Evolutionary conservation across 2,329 filamentous ascomycete species (phyloP).

Genomic region (Fusarium decemcellulare): DNA sequence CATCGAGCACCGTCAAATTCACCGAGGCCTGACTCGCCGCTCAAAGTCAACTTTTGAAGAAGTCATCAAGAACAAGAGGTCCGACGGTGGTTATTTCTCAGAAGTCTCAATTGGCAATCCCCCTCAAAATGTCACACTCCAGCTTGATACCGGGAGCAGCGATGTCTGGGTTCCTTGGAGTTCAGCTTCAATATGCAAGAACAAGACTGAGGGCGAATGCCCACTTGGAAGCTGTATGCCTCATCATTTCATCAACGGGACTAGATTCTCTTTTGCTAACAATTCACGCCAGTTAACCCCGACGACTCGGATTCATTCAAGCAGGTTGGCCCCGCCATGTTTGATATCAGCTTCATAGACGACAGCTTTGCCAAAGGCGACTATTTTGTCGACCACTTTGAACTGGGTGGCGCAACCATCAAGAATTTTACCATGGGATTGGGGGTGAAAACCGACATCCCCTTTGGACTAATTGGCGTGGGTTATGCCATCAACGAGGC

Average conservation of each 20-base stretch:
- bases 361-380: slow-evolving; percentile 69
- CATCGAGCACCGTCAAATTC: slow-evolving; percentile 56
- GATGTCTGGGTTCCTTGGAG: slow-evolving; percentile 72
- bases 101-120: slow-evolving; percentile 71
- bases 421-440: slow-evolving; percentile 72
- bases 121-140: slow-evolving; percentile 67
- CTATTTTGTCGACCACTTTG: slow-evolving; percentile 71
- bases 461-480: slow-evolving; percentile 72
- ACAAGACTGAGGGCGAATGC: slow-evolving; percentile 51
- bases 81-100: slow-evolving; percentile 68
- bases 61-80: slow-evolving; percentile 60
- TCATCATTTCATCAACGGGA: neutral
- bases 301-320: slow-evolving; percentile 62
- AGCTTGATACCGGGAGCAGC: slow-evolving; percentile 76
- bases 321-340: slow-evolving; percentile 58
- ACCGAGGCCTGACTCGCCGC: slow-evolving; percentile 54
- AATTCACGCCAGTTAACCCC: slow-evolving; percentile 58
- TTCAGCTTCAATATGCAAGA: slow-evolving; percentile 56
- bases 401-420: slow-evolving; percentile 67
- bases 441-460: slow-evolving; percentile 66
- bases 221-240: slow-evolving; percentile 63
- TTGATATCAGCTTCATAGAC: slow-evolving; percentile 75
- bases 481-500: slow-evolving; percentile 72
- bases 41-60: slow-evolving; percentile 57
- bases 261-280: slow-evolving; percentile 37